These are phyloP conservation scores for Penicillium sp. DNA, from an alignment of 2,329 filamentous ascomycete species.

Conservation along the genomic window DNA sequence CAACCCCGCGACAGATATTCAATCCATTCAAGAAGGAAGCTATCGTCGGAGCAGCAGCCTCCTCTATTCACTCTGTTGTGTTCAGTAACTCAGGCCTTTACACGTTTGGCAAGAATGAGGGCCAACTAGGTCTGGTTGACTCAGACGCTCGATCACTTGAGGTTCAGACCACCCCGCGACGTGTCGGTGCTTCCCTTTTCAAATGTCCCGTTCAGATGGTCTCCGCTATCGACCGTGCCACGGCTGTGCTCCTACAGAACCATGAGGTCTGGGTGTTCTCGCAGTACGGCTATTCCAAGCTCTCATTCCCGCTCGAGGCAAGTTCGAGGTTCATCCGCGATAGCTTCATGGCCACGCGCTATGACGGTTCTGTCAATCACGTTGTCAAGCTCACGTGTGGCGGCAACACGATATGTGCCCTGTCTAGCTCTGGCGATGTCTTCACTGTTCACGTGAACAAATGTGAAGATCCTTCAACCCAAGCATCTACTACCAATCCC, in stretches of 20 bases:
- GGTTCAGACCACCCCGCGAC: slow-evolving; percentile 77
- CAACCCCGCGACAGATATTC: slow-evolving; percentile 83
- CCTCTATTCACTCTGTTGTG: slow-evolving; percentile 86
- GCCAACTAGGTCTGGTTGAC: slow-evolving; percentile 91
- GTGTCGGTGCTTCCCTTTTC: slow-evolving; percentile 83
- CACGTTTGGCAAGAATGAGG: slow-evolving; percentile 93
- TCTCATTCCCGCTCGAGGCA: slow-evolving; percentile 77
- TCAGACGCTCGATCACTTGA: slow-evolving; percentile 91
- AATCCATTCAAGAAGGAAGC: slow-evolving; percentile 84
- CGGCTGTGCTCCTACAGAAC: slow-evolving; percentile 80
- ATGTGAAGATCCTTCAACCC: slow-evolving; percentile 60
- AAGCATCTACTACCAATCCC: slow-evolving; percentile 85
- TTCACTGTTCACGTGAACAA: slow-evolving; percentile 81
- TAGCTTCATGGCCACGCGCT: slow-evolving; percentile 65
- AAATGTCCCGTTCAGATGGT: slow-evolving; percentile 72
- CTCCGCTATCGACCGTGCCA: slow-evolving; percentile 87
- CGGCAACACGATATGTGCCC: slow-evolving; percentile 86
- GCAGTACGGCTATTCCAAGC: slow-evolving; percentile 91
- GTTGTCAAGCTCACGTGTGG: slow-evolving; percentile 79
- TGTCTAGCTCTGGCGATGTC: slow-evolving; percentile 81
- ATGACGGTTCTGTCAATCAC: slow-evolving; percentile 65
- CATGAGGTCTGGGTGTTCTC: slow-evolving; percentile 92
- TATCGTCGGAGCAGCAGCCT: slow-evolving; percentile 82
- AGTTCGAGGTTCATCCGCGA: slow-evolving; percentile 68
- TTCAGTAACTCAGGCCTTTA: slow-evolving; percentile 80